Base-by-base conservation (phyloP, 2,329 filamentous ascomycete genomes). In the Coniochaeta sp. region DNA sequence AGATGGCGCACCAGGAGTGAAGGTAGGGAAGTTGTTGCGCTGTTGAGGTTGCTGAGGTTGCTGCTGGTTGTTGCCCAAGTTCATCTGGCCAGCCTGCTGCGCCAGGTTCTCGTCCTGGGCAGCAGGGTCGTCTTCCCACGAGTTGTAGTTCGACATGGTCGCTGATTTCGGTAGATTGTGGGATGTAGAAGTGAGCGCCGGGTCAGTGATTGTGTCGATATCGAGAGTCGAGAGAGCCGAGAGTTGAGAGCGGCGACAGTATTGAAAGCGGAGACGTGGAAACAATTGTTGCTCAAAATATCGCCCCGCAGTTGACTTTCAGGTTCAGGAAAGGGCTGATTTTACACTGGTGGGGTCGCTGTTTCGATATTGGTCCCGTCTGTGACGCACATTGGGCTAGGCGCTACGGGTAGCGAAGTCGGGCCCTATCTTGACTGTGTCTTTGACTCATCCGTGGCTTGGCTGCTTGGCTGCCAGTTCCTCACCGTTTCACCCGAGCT, bases 81-180 rank as follows among this genome's bases (percentile, higher is more conserved):
- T 89, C 69, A 91, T 79, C 67, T 87, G 85, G 62, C 86, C 82
- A 32, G 87, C 74, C 76, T 91, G 88, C 62, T 84, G 83, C 56
- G 88, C 82, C 69, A 95, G 82, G 67, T 82, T 82, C 62, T 89
- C 86, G 63, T 91, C 86, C 76, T 89, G 86, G 57, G 82, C 84
- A 51, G 85, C 77, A 63, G 85, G 84, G 64, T 91, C 89, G 65
- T 95, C 90, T 74, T 97, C 91, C 89, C 94, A 97, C 56, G 91
- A 96, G 70, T 95, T 91, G 64, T 90, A 87, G 70, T 91, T 85
- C 62, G 91, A 87, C 91, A 96, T 96, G 65, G 52, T 78, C n/a
- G 18, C 47, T 42, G 20, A 7, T 42, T 42, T n/a, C 6, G 31
- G 20, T 22, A 8, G 12, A 13, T 3, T 22, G 22, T 42, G 38